A percentile compares a stretch with the other conserved stretches of the same genome.
Evolutionary conservation across 441 rosid genomes (phyloP).

Genomic region (Sinapis alba): DNA sequence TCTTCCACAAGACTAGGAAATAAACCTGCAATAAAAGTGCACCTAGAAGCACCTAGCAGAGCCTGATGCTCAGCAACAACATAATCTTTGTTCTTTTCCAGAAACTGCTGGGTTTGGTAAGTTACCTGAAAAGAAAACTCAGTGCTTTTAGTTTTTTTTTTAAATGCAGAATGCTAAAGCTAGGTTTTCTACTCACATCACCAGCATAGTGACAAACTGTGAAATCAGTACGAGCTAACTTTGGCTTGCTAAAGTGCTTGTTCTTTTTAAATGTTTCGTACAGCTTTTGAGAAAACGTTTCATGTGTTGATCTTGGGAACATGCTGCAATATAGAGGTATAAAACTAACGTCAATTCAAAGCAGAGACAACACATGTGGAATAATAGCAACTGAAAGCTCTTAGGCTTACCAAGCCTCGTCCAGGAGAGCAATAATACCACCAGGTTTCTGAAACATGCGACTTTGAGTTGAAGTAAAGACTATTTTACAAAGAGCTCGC

Average conservation of each 20-base stretch:
- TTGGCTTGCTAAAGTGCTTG: conserved; percentile 84
- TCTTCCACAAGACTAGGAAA: conserved; percentile 70
- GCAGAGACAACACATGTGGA: conserved; percentile 15
- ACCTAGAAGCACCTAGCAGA: conserved; percentile 73
- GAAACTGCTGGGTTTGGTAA: conserved; percentile 81
- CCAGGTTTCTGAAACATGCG: conserved; percentile 76
- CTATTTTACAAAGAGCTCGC: conserved; percentile 5
- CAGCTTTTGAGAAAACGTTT: conserved; percentile 88
- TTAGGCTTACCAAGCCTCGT: conserved; percentile 87
- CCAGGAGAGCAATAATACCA: conserved; percentile 91
- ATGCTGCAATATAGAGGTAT: conserved; percentile 55
- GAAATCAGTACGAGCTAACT: conserved; percentile 82
- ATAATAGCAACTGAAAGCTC: conserved; percentile 26
- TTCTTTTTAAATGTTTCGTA: conserved; percentile 75
- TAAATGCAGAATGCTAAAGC: conserved; percentile 5
- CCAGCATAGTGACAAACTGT: conserved; percentile 93
- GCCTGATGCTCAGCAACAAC: conserved; percentile 93
- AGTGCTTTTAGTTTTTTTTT: background rate
- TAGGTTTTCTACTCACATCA: conserved; percentile 60
- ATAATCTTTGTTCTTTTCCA: conserved; percentile 93
- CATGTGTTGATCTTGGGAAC: conserved; percentile 92
- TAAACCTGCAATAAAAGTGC: conserved; percentile 73
- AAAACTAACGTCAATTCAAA: conserved; percentile 4
- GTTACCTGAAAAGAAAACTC: conserved; percentile 66
- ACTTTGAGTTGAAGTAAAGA: background rate